Base-by-base conservation (phyloP, 768 basidiomycete genomes). In the Trametes cubensis region DNA sequence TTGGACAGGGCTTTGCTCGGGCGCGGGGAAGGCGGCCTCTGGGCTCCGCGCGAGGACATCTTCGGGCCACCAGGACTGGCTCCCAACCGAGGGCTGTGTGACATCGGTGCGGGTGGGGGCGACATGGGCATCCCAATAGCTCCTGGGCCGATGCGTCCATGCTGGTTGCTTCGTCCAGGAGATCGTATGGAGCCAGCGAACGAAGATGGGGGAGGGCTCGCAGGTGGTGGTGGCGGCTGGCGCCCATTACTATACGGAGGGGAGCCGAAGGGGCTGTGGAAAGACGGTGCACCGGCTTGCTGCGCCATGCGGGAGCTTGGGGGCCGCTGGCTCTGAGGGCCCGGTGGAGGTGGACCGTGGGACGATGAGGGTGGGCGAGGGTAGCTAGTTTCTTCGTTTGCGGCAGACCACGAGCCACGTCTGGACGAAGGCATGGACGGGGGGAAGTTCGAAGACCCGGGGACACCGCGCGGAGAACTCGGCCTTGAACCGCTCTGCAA, bases 321-420 rank as follows among this genome's bases (percentile, higher is more conserved):
- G 5, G 60, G 62, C 13, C 65, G 68, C 50, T 64, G 67, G 15
- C 54, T 48, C 6, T 28, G 63, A 30, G 34, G 41, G 21, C 64
- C 58, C 3, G 61, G 41, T 8, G 38, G 20, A 6, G 64, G 26
- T 7, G 56, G 61, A 4, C 60, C 62, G 13, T 58, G 55, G 10
- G 70, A 64, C 3, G 64, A 48, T 21, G 69, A 66, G 6, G 65
- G 66, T 4, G 71, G 67, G 0, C 69, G 62, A 10, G 62, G 60
- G 15, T 60, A 52, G n/a, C 51, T 39, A 50, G 34, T 38, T 4
- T 70, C 71, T 5, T 69, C 68, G 4, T 58, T 15, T 11, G 44
- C 50, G 3, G 48, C 61, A 20, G 66, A 68, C 64, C 66, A 72
- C 4, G 71, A 70, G 0, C 69, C 67, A 23, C 69, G 64, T 0